A percentile compares a stretch with the other conserved stretches of the same genome.
phyloP scores from a whole-genome alignment of 2,329 filamentous ascomycete genomes.

The Colletotrichum truncatum region DNA sequence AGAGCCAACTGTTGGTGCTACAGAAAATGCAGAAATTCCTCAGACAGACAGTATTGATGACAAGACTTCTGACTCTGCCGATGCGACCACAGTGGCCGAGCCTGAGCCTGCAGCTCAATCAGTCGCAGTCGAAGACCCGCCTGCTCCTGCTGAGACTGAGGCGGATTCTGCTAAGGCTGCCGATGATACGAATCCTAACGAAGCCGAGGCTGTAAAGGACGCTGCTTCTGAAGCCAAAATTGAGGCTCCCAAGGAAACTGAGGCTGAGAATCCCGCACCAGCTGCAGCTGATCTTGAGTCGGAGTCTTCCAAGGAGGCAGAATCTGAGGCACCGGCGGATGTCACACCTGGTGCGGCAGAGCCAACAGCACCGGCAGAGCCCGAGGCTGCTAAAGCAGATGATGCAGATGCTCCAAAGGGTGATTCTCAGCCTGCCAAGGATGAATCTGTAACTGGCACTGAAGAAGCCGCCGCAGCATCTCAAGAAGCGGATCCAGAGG shows the following conservation, averaged over 20 bases:
- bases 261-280: not conserved
- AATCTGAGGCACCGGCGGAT: not conserved
- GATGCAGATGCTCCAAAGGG: not conserved
- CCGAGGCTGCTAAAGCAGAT: not conserved
- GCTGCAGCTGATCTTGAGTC: not conserved
- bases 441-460: no score
- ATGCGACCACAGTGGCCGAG: not conserved
- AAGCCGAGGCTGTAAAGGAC: not conserved
- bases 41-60: no score
- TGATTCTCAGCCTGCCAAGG: not conserved
- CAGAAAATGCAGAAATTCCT: no score
- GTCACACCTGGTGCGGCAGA: not conserved
- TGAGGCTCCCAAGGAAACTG: not conserved
- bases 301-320: not conserved
- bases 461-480: no score
- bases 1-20: not conserved
- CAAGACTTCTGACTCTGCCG: not conserved
- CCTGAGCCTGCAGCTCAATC: not conserved
- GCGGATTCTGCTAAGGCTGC: not conserved
- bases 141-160: no score
- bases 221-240: not conserved
- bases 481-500: no score
- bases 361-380: not conserved
- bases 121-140: not conserved
- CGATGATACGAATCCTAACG: not conserved